A percentile compares a stretch with the other conserved stretches of the same genome.
Evolutionary conservation across 495 filamentous ascomycete species (phyloP).

Genomic region (Penicillium waksmanii): DNA sequence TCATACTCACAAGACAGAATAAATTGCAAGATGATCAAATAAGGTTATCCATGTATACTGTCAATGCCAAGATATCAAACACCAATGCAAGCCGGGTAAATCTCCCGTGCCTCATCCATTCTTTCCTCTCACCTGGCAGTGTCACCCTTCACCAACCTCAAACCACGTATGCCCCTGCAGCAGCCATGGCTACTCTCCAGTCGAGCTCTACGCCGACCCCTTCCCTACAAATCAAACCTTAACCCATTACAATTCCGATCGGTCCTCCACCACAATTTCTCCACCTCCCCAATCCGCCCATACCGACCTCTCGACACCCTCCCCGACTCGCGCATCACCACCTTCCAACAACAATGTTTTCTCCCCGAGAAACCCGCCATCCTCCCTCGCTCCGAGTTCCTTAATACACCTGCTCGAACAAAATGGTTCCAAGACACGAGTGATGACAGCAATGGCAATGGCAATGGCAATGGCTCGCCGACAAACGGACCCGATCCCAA

Average conservation of each 20-base stretch:
- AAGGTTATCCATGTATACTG: too few species aligned
- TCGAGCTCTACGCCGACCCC: constrained; percentile 17
- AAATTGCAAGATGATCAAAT: too few species aligned
- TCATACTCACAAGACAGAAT: too few species aligned
- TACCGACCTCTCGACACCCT: constrained; percentile 40
- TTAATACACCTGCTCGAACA: constrained; percentile 50
- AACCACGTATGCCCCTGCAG: constrained; percentile 34
- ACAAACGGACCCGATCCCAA: background rate
- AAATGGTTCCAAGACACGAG: constrained; percentile 55
- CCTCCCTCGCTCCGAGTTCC: constrained; percentile 50
- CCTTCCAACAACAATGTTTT: constrained; percentile 56
- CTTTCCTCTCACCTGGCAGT: background rate
- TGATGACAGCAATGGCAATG: background rate
- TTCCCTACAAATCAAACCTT: background rate
- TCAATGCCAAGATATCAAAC: too few species aligned
- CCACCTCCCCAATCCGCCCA: constrained; percentile 22
- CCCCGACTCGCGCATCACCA: constrained; percentile 35
- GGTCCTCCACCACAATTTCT: constrained; percentile 11
- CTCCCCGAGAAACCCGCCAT: constrained; percentile 47
- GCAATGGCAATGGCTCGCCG: background rate
- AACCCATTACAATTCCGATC: background rate
- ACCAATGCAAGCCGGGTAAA: too few species aligned
- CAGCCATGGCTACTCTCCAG: constrained; percentile 22
- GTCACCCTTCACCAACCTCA: background rate
- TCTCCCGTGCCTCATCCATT: too few species aligned